A percentile compares a stretch with the other conserved stretches of the same genome.
These are phyloP conservation scores for Centaurea solstitialis DNA, from an alignment of 129 eudicot genomes.

Conservation along the genomic window DNA sequence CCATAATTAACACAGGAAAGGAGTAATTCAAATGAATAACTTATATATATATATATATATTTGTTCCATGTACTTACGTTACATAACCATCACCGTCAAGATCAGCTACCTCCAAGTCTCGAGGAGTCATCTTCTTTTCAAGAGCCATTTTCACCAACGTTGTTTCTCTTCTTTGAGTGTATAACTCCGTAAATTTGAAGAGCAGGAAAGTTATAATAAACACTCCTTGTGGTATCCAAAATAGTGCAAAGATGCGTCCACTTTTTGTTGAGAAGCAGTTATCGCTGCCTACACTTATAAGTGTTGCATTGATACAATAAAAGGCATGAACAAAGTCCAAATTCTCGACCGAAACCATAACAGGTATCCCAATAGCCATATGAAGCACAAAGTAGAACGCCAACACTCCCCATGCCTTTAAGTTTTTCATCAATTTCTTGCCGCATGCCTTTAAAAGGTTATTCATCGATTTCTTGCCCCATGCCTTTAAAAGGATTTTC, in stretches of 20 bases:
- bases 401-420: background rate
- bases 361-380: conserved; percentile 58
- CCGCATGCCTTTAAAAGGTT: too few relatives aligned
- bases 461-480: too few relatives aligned
- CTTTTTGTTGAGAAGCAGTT: conserved; percentile 79
- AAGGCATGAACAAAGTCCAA: conserved; percentile 72
- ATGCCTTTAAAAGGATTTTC: too few relatives aligned
- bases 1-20: too few relatives aligned
- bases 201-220: conserved; percentile 74
- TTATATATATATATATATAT: too few relatives aligned
- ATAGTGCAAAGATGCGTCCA: conserved; percentile 82
- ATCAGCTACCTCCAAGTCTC: conserved; percentile 88
- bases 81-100: conserved; percentile 73
- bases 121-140: conserved; percentile 57
- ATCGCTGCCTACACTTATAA: conserved; percentile 88
- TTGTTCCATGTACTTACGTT: conserved; percentile 45
- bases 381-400: conserved; percentile 60
- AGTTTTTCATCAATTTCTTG: too few relatives aligned
- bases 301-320: conserved; percentile 80
- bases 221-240: conserved; percentile 81
- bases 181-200: conserved; percentile 64
- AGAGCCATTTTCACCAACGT: conserved; percentile 64
- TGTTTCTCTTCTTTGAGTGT: conserved; percentile 61
- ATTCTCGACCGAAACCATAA: conserved; percentile 60
- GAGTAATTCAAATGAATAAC: too few relatives aligned